Base-by-base conservation (phyloP, 2,329 filamentous ascomycete species). In the Aspergillus persii region DNA sequence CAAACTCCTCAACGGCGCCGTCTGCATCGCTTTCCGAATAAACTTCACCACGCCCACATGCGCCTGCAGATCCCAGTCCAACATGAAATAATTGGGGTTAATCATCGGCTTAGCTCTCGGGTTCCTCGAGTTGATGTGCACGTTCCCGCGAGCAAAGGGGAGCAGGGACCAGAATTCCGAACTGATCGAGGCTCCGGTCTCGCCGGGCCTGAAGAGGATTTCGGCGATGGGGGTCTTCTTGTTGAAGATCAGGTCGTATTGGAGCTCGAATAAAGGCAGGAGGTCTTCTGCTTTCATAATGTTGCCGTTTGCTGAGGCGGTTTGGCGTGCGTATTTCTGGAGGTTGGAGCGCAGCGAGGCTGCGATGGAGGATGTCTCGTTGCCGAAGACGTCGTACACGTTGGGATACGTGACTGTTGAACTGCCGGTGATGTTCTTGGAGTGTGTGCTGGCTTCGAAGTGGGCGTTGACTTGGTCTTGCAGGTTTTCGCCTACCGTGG, bases 401-500 rank as follows among this genome's bases (percentile, higher is more conserved):
- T 56, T 47, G 27, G 60, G 60, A n/a, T 59, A 57, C 2, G 49
- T 39, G 5, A 59, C 57, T 8, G 50, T 39, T 8, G 39, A 54
- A 31, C 39, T 23, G 30, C 57, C 60, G 8, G 57, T 51, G 46
- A 61, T 36, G 9, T 27, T 23, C 18, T 23, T 50, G 11, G n/a
- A 23, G 31, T 48, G 23, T 8, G 49, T 46, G 15, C 31, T 11
- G 2, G 53, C 53, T 4, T n/a, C 50, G 33, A 57, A 50, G 26
- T 29, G 49, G 23, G 33, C 48, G 60, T 61, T 61, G 53, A 56
- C 47, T 47, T 61, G 57, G 23, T 61, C 60, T 26, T 61, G 57
- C 9, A 50, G 60, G 50, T 60, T 56, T 56, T 79, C 77, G 11
- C 81, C 81, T 3, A 83, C 79, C 12, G 76, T 76, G 8, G 77